Base-by-base conservation (phyloP, 2,329 filamentous ascomycete genomes). In the Venturia pyrina region DNA sequence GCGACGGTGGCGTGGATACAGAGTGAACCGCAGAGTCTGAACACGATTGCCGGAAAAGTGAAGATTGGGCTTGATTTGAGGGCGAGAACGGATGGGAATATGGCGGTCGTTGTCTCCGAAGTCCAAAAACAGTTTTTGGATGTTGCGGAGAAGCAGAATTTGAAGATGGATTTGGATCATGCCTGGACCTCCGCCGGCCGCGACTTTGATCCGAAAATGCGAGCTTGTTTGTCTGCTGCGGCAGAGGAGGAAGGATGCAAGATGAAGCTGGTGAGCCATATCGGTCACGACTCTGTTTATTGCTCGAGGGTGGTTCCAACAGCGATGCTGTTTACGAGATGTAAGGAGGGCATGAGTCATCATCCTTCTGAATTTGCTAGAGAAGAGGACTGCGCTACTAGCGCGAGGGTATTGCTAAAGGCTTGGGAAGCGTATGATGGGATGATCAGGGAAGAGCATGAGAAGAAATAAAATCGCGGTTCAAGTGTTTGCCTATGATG, bases 1-100 rank as follows among this genome's bases (percentile, higher is more conserved):
- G 89, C 87, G 5, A 87, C 84, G 2, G 89, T 89, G 0, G 89
- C 89, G 0, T 89, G 91, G 65, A 74, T 92, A 61, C 85, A 81
- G 15, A 78, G 87, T 8, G 82, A 81, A 60, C 88, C 89, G 0
- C 87, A 88, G 5, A 87, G 83, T 68, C 88, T 88, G 19, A 91
- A 92, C 74, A 92, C 89, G 0, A 86, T 91, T 0, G 87, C 89
- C 0, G 87, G 87, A 0, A 75, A 79, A 40, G 89, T 91, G 5
- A 80, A 80, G 57, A 89, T 91, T 74, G 85, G 81, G 37, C 81
- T 91, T 4, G 89, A 91, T 71, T 83, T 91, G 64, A 84, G 88
- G 43, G 81, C 84, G 0, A 81, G 79, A 5, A 78, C 81, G 44
- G 83, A 88, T 70, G 77, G 77, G 24, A 81, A 80, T 3, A 81